These are phyloP conservation scores for Mycena amicta DNA, from an alignment of 768 basidiomycete genomes.

Conservation along the genomic window DNA sequence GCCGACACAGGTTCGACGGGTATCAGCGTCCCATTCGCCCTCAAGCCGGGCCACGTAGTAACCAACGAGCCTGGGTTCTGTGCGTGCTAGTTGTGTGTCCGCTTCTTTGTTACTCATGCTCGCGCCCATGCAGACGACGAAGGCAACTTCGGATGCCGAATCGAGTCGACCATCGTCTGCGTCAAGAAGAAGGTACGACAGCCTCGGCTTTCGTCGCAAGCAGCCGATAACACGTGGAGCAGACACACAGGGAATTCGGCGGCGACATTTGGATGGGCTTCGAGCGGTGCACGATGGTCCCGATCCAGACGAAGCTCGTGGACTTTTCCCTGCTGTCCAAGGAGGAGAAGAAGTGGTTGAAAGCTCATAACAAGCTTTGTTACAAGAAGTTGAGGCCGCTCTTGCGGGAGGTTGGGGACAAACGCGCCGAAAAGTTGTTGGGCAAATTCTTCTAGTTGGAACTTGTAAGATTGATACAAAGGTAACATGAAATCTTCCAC, in stretches of 20 bases:
- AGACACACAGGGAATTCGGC: conserved; percentile 48
- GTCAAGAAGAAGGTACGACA: conserved; percentile 17
- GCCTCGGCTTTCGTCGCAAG: background rate
- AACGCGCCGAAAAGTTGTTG: conserved; percentile 16
- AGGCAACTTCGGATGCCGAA: conserved; percentile 21
- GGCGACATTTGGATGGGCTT: conserved; percentile 64
- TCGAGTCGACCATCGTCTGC: conserved; percentile 20
- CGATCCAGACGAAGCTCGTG: conserved; percentile 69
- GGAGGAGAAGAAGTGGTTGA: conserved; percentile 65
- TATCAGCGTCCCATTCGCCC: conserved; percentile 44
- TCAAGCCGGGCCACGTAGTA: conserved; percentile 59
- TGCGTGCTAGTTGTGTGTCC: conserved; percentile 29
- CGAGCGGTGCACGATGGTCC: conserved; percentile 71
- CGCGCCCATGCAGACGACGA: conserved; percentile 8
- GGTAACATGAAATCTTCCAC: background rate
- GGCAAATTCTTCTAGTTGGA: conserved; percentile 16
- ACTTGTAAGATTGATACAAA: background rate
- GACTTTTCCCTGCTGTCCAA: conserved; percentile 59
- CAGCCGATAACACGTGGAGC: conserved; percentile 42
- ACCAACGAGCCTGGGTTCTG: conserved; percentile 79
- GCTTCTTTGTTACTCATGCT: background rate
- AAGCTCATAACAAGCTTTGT: conserved; percentile 33
- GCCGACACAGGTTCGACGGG: conserved; percentile 23
- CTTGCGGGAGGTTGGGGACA: conserved; percentile 17
- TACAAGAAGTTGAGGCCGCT: conserved; percentile 18